Evolutionary conservation across 257 asterid species (phyloP).

Genomic region (Knoxia roxburghii): DNA sequence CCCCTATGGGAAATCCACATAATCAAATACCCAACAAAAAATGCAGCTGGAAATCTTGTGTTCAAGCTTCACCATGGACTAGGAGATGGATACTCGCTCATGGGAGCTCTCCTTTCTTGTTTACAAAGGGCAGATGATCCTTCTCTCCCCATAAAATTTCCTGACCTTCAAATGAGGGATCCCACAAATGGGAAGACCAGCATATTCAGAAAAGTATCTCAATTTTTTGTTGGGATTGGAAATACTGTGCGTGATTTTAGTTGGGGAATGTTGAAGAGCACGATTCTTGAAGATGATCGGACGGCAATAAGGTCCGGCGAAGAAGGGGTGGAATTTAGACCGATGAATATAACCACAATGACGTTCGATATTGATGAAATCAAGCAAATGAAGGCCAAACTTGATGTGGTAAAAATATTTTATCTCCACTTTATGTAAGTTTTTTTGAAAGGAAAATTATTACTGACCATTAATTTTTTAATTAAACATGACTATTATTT

Average conservation of each 20-base stretch:
- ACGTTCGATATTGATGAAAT: constrained; percentile 24
- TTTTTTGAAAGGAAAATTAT: too few species aligned
- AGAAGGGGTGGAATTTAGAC: constrained; percentile 32
- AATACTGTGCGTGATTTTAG: constrained; percentile 28
- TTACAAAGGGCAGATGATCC: constrained; percentile 38
- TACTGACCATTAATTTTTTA: too few species aligned
- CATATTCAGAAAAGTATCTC: constrained; percentile 8
- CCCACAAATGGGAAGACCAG: not conserved
- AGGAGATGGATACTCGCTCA: constrained; percentile 41
- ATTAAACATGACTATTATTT: too few species aligned
- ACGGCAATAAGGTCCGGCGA: constrained; percentile 31
- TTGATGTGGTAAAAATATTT: constrained; percentile 25
- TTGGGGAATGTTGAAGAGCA: constrained; percentile 36
- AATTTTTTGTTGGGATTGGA: constrained; percentile 15
- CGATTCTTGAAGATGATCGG: constrained; percentile 30
- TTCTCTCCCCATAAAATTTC: constrained; percentile 35
- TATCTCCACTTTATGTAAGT: not conserved
- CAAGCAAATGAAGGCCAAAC: constrained; percentile 30
- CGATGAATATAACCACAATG: constrained; percentile 30
- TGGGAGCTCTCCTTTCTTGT: constrained; percentile 43
- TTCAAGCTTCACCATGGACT: constrained; percentile 40
- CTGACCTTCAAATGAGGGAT: constrained; percentile 7
- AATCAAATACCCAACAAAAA: constrained; percentile 32
- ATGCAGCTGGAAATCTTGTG: constrained; percentile 31
- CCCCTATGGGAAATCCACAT: constrained; percentile 44